Evolutionary conservation across 139 green algal species (phyloP).

Genomic region (Pleodorina starrii): DNA sequence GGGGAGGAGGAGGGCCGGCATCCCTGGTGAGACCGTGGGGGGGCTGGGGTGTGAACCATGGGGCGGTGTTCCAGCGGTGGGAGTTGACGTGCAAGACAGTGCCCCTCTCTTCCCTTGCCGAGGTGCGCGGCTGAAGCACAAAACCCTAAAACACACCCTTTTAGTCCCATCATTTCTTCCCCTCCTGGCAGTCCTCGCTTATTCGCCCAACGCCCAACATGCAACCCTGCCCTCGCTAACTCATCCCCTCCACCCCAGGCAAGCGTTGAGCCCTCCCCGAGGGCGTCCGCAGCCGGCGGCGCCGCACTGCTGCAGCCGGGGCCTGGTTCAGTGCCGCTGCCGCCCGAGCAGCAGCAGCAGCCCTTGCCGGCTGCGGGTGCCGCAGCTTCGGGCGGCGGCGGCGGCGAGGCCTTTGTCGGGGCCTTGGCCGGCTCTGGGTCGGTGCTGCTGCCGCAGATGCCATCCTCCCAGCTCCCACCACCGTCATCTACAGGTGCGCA

Average conservation of each 20-base stretch:
- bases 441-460: too few relatives aligned
- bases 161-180: too few relatives aligned
- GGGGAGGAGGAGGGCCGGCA: not conserved
- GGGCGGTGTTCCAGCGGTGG: not conserved
- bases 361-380: too few relatives aligned
- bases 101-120: not conserved
- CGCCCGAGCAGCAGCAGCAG: too few relatives aligned
- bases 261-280: not conserved
- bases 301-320: not conserved
- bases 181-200: not conserved
- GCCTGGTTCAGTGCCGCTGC: too few relatives aligned
- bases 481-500: too few relatives aligned
- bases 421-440: too few relatives aligned
- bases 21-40: not conserved
- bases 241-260: not conserved
- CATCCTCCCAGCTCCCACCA: too few relatives aligned
- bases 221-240: not conserved
- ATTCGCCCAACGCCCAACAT: not conserved
- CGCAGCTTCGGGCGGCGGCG: too few relatives aligned
- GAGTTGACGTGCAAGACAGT: not conserved
- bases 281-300: not conserved
- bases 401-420: too few relatives aligned
- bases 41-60: not conserved
- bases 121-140: not conserved
- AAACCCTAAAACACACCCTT: not conserved